These are phyloP conservation scores for Phytophthora syringae DNA, from an alignment of 352 stramenopile genomes.

Conservation along the genomic window DNA sequence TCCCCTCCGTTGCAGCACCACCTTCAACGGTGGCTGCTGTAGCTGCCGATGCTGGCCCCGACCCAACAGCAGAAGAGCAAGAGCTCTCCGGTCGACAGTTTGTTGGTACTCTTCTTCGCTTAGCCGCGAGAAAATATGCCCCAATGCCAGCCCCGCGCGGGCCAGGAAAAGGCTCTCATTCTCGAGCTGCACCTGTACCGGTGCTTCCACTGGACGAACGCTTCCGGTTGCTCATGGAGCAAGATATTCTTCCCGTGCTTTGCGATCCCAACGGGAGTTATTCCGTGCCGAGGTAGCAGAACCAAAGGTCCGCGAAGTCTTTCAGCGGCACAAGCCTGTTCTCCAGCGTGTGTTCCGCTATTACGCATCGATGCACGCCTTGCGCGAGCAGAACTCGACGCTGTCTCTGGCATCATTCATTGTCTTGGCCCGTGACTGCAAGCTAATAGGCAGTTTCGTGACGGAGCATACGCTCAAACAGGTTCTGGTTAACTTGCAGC, in stretches of 20 bases:
- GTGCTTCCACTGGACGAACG: constrained; percentile 56
- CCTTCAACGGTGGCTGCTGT: background rate
- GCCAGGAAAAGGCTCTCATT: constrained; percentile 4
- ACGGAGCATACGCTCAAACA: constrained; percentile 84
- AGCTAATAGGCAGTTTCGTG: constrained; percentile 75
- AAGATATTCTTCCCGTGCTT: constrained; percentile 69
- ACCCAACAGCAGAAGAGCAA: constrained; percentile 17
- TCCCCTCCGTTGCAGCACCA: background rate
- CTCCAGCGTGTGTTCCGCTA: constrained; percentile 85
- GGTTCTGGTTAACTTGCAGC: constrained; percentile 77
- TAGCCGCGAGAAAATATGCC: constrained; percentile 62
- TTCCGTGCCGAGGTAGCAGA: constrained; percentile 77
- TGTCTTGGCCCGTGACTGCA: constrained; percentile 77
- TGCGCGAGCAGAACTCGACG: constrained; percentile 81
- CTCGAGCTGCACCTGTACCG: constrained; percentile 18
- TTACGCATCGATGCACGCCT: constrained; percentile 78
- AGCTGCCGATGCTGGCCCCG: background rate
- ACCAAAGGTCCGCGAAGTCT: constrained; percentile 74
- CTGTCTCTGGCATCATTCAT: constrained; percentile 65
- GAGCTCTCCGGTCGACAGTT: constrained; percentile 77
- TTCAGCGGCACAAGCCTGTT: constrained; percentile 70
- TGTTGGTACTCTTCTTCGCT: constrained; percentile 62
- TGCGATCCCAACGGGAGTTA: constrained; percentile 75
- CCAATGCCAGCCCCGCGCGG: constrained; percentile 21
- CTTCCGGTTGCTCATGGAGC: constrained; percentile 74